phyloP scores from a whole-genome alignment of 2,329 filamentous ascomycete genomes.

The Bipolaris victoriae region DNA sequence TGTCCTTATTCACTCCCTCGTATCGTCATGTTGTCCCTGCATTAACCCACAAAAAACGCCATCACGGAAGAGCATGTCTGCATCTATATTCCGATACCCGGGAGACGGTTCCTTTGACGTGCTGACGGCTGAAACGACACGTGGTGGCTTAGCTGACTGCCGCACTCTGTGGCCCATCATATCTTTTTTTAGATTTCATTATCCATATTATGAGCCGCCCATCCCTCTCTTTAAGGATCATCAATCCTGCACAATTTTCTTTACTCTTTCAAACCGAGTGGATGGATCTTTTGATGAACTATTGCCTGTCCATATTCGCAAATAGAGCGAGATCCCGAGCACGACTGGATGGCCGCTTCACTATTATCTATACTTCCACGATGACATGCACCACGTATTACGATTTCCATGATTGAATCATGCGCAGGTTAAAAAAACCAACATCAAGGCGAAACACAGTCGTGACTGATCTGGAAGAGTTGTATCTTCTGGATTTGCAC shows the following conservation, averaged over 20 bases:
- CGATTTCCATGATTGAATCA: not conserved
- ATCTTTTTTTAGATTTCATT: not conserved
- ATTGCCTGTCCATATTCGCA: not conserved
- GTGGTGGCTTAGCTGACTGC: constrained; percentile 11
- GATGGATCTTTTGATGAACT: not conserved
- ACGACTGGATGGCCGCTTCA: no score
- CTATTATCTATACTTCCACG: no score
- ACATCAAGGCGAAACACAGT: no score
- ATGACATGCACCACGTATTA: no score
- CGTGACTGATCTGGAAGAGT: not conserved
- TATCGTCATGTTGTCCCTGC: not conserved
- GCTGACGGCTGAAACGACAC: constrained; percentile 10
- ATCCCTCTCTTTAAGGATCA: not conserved
- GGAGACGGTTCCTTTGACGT: not conserved
- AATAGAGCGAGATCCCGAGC: not conserved
- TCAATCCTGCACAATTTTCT: not conserved
- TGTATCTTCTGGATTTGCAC: not conserved
- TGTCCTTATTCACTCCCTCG: not conserved
- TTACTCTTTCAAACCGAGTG: not conserved
- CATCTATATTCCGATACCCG: not conserved
- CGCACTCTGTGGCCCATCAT: not conserved
- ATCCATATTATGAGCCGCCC: constrained; percentile 2
- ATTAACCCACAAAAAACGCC: not conserved
- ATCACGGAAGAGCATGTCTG: not conserved
- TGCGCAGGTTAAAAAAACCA: not conserved